A percentile compares a stretch with the other conserved stretches of the same genome.
phyloP scores from a whole-genome alignment of 192 early-diverging fungal genomes.

The Backusella luteola region DNA sequence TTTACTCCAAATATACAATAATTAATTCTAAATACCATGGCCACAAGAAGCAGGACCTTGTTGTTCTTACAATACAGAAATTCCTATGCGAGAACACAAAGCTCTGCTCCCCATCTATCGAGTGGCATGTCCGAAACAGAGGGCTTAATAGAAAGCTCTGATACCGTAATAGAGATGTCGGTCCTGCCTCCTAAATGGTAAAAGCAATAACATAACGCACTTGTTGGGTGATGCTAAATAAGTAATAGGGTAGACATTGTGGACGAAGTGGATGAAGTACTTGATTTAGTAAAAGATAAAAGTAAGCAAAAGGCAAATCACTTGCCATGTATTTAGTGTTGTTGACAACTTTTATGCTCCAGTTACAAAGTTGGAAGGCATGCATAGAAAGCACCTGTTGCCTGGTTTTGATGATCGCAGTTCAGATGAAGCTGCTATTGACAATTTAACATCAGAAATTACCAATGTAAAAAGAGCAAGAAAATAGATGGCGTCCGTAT shows the following conservation, averaged over 20 bases:
- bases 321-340: no score
- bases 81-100: slow-evolving; percentile 68
- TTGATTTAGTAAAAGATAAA: slow-evolving; percentile 65
- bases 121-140: slow-evolving; percentile 40
- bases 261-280: slow-evolving; percentile 76
- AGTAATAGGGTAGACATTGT: slow-evolving; percentile 80
- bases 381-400: slow-evolving; percentile 87
- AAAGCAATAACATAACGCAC: background rate
- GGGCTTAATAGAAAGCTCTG: slow-evolving; percentile 64
- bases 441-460: slow-evolving; percentile 79
- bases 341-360: slow-evolving; percentile 1
- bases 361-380: slow-evolving; percentile 68
- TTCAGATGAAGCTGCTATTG: slow-evolving; percentile 78
- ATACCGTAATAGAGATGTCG: slow-evolving; percentile 86
- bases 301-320: slow-evolving; percentile 33
- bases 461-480: slow-evolving; percentile 56
- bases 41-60: slow-evolving; percentile 86
- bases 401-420: slow-evolving; percentile 93
- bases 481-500: no score
- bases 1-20: background rate
- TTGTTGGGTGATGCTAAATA: background rate
- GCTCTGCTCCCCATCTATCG: slow-evolving; percentile 15
- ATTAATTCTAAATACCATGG: slow-evolving; percentile 44
- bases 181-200: slow-evolving; percentile 92
- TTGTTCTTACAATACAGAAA: slow-evolving; percentile 94